A percentile compares a stretch with the other conserved stretches of the same genome.
Conservation (phyloP, 805 yeast genomes). For the Sungouiozyma ichnusensis region DNA sequence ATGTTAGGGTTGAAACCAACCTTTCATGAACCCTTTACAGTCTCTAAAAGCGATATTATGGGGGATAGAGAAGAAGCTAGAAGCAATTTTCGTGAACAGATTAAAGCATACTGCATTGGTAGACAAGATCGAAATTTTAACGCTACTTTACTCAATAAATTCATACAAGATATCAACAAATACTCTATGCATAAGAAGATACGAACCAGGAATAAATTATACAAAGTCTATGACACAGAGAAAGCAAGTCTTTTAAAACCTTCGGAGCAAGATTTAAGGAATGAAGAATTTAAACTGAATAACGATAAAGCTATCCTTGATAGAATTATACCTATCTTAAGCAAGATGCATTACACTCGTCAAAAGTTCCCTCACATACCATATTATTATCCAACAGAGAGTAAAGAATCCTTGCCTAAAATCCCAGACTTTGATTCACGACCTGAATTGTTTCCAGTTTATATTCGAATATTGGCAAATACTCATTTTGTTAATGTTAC, state of each 20-base stretch:
- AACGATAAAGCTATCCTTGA: conserved; percentile 11
- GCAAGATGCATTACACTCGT: conserved; percentile 14
- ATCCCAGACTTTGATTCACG: conserved; percentile 26
- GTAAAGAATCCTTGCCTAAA: conserved; percentile 29
- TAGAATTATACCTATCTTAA: conserved; percentile 16
- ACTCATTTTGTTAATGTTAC: conserved; percentile 28
- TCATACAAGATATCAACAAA: conserved; percentile 19
- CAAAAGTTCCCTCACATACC: conserved; percentile 4
- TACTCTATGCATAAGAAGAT: conserved; percentile 20
- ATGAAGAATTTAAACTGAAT: background rate
- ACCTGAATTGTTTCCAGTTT: conserved; percentile 4
- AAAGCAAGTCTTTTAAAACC: conserved; percentile 5
- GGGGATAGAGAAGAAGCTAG: no score
- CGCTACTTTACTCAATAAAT: conserved; percentile 11
- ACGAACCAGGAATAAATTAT: conserved; percentile 6
- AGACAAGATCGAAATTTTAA: background rate
- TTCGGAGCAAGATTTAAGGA: background rate
- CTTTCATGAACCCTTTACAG: conserved; percentile 1
- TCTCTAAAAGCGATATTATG: no score
- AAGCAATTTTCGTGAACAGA: background rate
- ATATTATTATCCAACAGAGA: conserved; percentile 11
- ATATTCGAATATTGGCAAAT: conserved; percentile 30
- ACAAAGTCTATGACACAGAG: conserved; percentile 11
- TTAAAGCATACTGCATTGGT: background rate
- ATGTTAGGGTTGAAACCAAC: background rate